A percentile compares a stretch with the other conserved stretches of the same genome.
phyloP scores from a whole-genome alignment of 1,284 basidiomycete species.

The Mixia osmundae region DNA sequence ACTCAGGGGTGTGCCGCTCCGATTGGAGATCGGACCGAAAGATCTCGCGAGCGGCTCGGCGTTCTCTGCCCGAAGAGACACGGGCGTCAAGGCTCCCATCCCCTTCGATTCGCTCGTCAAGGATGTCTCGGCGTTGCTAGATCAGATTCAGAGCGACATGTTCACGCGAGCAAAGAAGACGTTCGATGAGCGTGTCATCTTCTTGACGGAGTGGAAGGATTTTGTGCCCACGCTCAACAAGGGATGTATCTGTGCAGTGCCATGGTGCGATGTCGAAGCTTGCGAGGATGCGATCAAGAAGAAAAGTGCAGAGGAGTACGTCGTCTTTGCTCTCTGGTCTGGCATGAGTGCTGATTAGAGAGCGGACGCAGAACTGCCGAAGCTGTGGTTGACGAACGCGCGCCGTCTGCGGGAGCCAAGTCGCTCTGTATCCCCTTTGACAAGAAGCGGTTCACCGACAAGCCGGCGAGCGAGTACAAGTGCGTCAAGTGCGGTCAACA shows the following conservation, averaged over 20 bases:
- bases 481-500: conserved; percentile 62
- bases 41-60: conserved; percentile 69
- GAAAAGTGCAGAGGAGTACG: conserved; percentile 58
- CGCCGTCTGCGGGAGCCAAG: conserved; percentile 95
- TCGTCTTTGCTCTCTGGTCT: conserved; percentile 14
- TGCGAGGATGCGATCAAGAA: conserved; percentile 99
- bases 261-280: conserved; percentile 83
- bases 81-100: conserved; percentile 47
- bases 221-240: conserved; percentile 71
- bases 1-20: conserved; percentile 89
- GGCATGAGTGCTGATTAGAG: not conserved
- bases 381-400: conserved; percentile 45
- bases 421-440: conserved; percentile 93
- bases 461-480: conserved; percentile 54
- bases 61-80: conserved; percentile 71
- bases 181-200: conserved; percentile 49
- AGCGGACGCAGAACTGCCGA: no score
- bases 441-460: conserved; percentile 51
- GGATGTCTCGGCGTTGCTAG: conserved; percentile 42
- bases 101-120: conserved; percentile 37
- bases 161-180: conserved; percentile 49
- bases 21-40: conserved; percentile 86
- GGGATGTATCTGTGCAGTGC: conserved; percentile 71
- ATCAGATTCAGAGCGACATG: conserved; percentile 77
- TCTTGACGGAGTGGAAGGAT: conserved; percentile 68